These are phyloP conservation scores for Tylopilus sp. DNA, from an alignment of 1,284 basidiomycete species.

Conservation along the genomic window DNA sequence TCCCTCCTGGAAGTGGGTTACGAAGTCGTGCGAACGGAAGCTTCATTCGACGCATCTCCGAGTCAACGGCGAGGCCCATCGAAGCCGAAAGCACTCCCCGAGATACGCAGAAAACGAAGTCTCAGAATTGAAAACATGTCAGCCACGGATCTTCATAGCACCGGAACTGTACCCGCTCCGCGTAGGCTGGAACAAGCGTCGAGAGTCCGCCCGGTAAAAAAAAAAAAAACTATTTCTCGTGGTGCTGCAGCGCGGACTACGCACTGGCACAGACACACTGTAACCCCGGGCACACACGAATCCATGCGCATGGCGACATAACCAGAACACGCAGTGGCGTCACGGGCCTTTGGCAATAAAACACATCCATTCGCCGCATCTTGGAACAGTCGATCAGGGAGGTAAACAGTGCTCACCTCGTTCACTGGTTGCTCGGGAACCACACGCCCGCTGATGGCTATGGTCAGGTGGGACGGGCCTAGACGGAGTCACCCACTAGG, in stretches of 20 bases:
- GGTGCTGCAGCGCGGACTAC: conserved; percentile 10
- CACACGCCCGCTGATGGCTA: neutral
- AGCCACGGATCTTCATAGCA: neutral
- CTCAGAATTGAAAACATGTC: conserved; percentile 2
- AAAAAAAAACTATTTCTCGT: conserved; percentile 20
- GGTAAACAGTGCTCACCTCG: conserved; percentile 18
- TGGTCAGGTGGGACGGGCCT: neutral
- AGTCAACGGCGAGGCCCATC: neutral
- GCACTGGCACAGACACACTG: conserved; percentile 10
- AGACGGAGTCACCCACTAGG: too few relatives aligned
- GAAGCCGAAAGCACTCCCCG: conserved; percentile 7
- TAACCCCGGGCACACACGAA: conserved; percentile 22
- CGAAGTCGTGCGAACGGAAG: conserved; percentile 9
- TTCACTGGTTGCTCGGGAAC: conserved; percentile 15
- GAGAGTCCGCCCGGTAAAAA: neutral
- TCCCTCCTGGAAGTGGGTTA: neutral
- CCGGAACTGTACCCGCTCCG: neutral
- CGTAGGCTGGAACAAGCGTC: neutral
- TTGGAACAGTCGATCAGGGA: conserved; percentile 12
- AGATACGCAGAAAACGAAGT: neutral
- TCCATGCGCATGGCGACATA: conserved; percentile 5
- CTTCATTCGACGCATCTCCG: conserved; percentile 9
- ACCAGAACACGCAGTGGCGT: conserved; percentile 28
- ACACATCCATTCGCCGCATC: conserved; percentile 7
- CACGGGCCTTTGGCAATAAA: conserved; percentile 12